Evolutionary conservation across 1,284 basidiomycete species (phyloP), one percentile per base, ranked within the genome.

Genomic region (Ceratobasidium sp.): DNA sequence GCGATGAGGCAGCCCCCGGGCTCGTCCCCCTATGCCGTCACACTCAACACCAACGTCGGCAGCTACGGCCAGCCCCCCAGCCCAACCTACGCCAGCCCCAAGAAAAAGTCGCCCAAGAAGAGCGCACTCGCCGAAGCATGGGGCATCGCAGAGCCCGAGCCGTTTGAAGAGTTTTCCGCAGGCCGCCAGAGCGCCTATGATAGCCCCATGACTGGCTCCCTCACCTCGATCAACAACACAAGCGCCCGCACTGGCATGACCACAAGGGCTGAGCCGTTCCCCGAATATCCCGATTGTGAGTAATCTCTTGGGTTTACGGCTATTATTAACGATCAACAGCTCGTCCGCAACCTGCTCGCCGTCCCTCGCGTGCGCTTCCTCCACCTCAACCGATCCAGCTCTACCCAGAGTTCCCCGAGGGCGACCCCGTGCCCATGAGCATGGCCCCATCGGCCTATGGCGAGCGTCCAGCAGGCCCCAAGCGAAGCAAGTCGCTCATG

Each of bases 121-220:
- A 71, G 56, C 57, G 71, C 74, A n/a, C 68, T 77, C 34, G 74
- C 75, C 7, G 75, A 76, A 78, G 92, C 92, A 0, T 93, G 92
- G 90, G 91, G 91, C 40, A 91, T 91, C 54, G 91, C 92, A 75
- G 91, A 93, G 75, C 91, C 91, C 12, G 92, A 93, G 77, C 92
- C 91, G 1, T 93, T 85, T 74, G 91, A 93, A 75, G 92, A 93
- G 75, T 93, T 93, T 76, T 90, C 86, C 71, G 91, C 91, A 8
- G 90, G 88, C n/a, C 86, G 87, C 71, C 65, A 68, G 53, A 68
- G 65, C 22, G 65, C 42, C 31, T 68, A 68, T 34, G 65, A 68
- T 32, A 68, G 42, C 29, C 53, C 62, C 38, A 45, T 68, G 42
- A 55, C 43, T n/a, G 53, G 53, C 42, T 56, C 53, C 32, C 65